A percentile compares a stretch with the other conserved stretches of the same genome.
These are phyloP conservation scores for Gonapodya prolifera DNA, from an alignment of 192 early-diverging fungal genomes.

Conservation along the genomic window DNA sequence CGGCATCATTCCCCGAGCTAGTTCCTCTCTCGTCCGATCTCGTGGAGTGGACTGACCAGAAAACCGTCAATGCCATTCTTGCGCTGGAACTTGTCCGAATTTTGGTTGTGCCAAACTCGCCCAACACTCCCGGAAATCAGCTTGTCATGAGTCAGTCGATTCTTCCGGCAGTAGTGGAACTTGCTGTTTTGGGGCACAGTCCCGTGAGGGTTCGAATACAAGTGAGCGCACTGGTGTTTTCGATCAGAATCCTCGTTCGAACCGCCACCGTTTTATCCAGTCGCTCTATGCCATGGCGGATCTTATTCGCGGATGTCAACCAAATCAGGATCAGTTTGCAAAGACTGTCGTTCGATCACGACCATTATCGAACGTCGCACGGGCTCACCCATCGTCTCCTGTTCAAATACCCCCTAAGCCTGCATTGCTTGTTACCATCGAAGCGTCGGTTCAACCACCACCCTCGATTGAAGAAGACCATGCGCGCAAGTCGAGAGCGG, in stretches of 20 bases:
- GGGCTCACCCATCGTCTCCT: not conserved
- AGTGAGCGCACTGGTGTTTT: not conserved
- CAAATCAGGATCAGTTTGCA: constrained; percentile 66
- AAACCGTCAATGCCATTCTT: constrained; percentile 72
- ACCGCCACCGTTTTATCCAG: constrained; percentile 4
- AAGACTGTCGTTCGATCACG: constrained; percentile 39
- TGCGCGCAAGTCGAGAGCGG: constrained; percentile 4
- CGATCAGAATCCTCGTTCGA: not conserved
- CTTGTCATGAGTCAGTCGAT: constrained; percentile 75
- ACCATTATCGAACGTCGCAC: not conserved
- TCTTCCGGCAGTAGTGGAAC: constrained; percentile 63
- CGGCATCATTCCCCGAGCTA: not conserved
- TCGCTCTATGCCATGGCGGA: constrained; percentile 81
- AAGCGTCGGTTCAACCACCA: constrained; percentile 16
- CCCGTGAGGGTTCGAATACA: constrained; percentile 66
- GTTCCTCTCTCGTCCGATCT: constrained; percentile 8
- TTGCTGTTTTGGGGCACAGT: constrained; percentile 59
- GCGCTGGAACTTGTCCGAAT: constrained; percentile 82
- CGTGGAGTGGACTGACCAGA: constrained; percentile 69
- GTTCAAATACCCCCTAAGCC: constrained; percentile 26
- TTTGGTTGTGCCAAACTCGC: constrained; percentile 75
- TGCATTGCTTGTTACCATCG: not conserved
- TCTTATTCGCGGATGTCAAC: constrained; percentile 56
- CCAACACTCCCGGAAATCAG: constrained; percentile 80
- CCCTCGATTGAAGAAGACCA: constrained; percentile 68